These are phyloP conservation scores for Suillus americanus DNA, from an alignment of 768 basidiomycete species.

Conservation along the genomic window DNA sequence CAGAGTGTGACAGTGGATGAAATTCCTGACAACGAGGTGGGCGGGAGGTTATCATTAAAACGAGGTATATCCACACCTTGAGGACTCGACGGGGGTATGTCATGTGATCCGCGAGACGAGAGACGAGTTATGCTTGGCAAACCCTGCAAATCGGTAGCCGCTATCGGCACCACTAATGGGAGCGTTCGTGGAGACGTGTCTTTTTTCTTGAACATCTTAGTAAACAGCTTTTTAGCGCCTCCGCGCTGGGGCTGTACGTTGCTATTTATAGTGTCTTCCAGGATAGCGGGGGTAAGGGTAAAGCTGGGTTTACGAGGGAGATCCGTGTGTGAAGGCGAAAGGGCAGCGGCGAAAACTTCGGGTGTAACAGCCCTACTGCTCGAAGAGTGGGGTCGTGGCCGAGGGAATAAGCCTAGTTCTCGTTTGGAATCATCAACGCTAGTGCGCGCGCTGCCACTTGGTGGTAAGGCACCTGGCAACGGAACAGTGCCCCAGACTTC, in stretches of 20 bases:
- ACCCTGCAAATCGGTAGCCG: slow-evolving; percentile 23
- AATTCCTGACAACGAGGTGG: slow-evolving; percentile 12
- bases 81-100: slow-evolving; percentile 13
- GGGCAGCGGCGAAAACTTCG: slow-evolving; percentile 6
- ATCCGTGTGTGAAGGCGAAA: not conserved
- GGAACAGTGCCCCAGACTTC: slow-evolving; percentile 55
- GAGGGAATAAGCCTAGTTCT: slow-evolving; percentile 20
- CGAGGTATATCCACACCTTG: slow-evolving; percentile 10
- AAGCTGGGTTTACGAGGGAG: slow-evolving; percentile 11
- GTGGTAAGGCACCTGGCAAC: slow-evolving; percentile 12
- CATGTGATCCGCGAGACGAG: slow-evolving; percentile 14
- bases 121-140: not conserved
- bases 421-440: slow-evolving; percentile 26
- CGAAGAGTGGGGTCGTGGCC: not conserved
- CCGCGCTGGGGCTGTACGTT: slow-evolving; percentile 28
- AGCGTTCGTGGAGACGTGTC: slow-evolving; percentile 17
- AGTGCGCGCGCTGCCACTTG: slow-evolving; percentile 24
- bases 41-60: slow-evolving; percentile 14
- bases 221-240: slow-evolving; percentile 61
- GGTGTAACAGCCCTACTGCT: slow-evolving; percentile 16
- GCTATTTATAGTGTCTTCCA: slow-evolving; percentile 15
- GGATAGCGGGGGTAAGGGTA: slow-evolving; percentile 17
- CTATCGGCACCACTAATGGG: slow-evolving; percentile 24
- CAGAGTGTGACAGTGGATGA: slow-evolving; percentile 28
- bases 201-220: slow-evolving; percentile 70